Base-by-base conservation (phyloP, 805 yeast genomes). In the Wickerhamiella brachini region DNA sequence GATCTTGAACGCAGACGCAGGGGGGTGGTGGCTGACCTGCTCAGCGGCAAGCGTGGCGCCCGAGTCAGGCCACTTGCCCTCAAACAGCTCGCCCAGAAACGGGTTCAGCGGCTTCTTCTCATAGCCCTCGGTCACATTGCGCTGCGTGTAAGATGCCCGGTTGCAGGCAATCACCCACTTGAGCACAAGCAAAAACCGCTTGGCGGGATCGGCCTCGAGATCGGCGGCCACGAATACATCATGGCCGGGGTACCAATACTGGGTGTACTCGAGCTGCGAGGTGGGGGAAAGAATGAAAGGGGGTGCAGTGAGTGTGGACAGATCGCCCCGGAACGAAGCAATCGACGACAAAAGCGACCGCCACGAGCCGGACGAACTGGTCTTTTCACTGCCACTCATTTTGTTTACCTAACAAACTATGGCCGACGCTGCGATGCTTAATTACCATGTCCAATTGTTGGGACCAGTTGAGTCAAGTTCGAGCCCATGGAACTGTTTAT, bases 81-180 rank as follows among this genome's bases (percentile, higher is more conserved):
- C 84, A 61, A 89, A 93, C 48, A 88, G 73, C 71, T 93, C 98
- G 52, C 98, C 98, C 57, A 93, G 71, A 62, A 93, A 90, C 45
- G 98, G 98, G 65, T 93, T 93, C 65, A 93, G 72, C 8, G 98
- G 97, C 69, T 93, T 93, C 77, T 93, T 93, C 69, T 93, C 98
- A 43, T 86, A 75, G n/a, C 97, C 97, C 76, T 85, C 77, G 50
- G 81, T 76, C 70, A 90, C 97, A 65, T 80, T 85, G 65, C 98
- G 78, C 21, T 95, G 83, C 65, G 95, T 85, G 67, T 90, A 93
- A 70, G 93, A 97, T 23, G 95, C 86, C 65, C 90, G 79, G 59
- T 93, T 74, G 20, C 97, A 88, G 23, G 94, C 82, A 51, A 90
- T 80, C 60, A 88, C 90, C 95, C 97, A 88, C 66, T 75, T 81